A percentile compares a stretch with the other conserved stretches of the same genome.
phyloP scores from a whole-genome alignment of 1,284 basidiomycete genomes.

The Mixia osmundae region DNA sequence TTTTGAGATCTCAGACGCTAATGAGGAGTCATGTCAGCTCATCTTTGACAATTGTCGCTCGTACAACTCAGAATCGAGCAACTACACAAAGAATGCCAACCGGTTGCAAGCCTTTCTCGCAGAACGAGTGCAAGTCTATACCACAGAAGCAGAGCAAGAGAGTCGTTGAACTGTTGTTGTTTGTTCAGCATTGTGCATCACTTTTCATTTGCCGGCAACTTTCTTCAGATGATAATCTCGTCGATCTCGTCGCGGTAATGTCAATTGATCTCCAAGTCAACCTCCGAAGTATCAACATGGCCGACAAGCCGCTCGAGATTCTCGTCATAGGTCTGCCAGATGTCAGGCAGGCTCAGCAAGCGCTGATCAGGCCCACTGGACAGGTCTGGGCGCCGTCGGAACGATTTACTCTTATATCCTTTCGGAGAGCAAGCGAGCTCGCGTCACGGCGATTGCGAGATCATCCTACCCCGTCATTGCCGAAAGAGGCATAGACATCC shows the following conservation, averaged over 20 bases:
- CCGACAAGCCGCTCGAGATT: too few relatives aligned
- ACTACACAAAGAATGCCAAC: conserved; percentile 67
- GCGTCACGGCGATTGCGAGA: conserved; percentile 26
- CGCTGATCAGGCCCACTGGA: too few relatives aligned
- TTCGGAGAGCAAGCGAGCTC: conserved; percentile 20
- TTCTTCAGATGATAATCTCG: too few relatives aligned
- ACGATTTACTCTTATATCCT: conserved; percentile 28
- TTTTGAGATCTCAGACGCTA: conserved; percentile 4
- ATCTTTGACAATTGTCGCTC: conserved; percentile 76
- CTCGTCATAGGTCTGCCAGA: too few relatives aligned
- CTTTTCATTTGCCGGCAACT: too few relatives aligned
- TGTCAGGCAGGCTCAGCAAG: too few relatives aligned
- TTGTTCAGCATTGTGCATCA: too few relatives aligned
- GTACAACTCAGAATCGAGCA: conserved; percentile 68
- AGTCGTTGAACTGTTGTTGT: too few relatives aligned
- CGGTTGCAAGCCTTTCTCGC: conserved; percentile 38
- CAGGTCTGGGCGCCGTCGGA: conserved; percentile 25
- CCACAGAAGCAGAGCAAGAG: too few relatives aligned
- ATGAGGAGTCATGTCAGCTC: conserved; percentile 24
- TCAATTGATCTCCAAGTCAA: too few relatives aligned
- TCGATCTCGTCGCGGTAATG: too few relatives aligned
- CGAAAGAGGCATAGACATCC: conserved; percentile 20
- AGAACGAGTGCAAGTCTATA: conserved; percentile 14
- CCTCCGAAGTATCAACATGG: too few relatives aligned
- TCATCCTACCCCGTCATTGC: conserved; percentile 25